Evolutionary conservation across 1,139 yeast genomes (phyloP), one percentile per base, ranked within the genome.

Genomic region (Nadsonia starkeyi-henricii): DNA sequence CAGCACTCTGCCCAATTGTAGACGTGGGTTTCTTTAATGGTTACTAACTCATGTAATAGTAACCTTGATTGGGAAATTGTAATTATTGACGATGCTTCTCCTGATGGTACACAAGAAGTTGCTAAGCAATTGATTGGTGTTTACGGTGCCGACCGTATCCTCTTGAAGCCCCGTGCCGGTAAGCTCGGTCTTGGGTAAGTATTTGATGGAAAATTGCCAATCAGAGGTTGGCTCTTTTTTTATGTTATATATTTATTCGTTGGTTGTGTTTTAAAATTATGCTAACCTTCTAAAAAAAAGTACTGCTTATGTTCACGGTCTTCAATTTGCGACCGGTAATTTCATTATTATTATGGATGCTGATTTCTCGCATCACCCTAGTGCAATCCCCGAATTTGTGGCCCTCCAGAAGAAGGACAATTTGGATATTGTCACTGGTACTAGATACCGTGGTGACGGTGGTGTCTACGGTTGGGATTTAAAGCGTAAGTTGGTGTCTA

Each of bases 381-480:
- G 79, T 56, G 83, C 89, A 43, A 82, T 83, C 62, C 91, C 91
- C 4, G 70, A 80, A 62, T 82, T 83, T 61, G 81, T 83, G 57
- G 75, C 74, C 50, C 78, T 79, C 62, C 93, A 83, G 62, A 74
- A 79, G 65, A 69, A 72, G 52, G 74, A 71, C 48, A 66, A 82
- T 65, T 81, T 67, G 59, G 93, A 83, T 59, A 82, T 83, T 62
- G 91, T 83, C 48, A 82, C 91, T n/a, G 93, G 93, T 47, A 83
- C 93, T 18, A 75, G 93, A 59, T 83, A 83, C 58, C 83, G 84
- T 19, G 89, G 89, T 15, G 70, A 82, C 57, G 93, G 93, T 30
- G 93, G 93, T 45, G 93, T 83, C 36, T 83, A 74, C 58, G 93
- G 93, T 36, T 83, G 93, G 93, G 89, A 83, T 61, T 74, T 83